Base-by-base conservation (phyloP, 169 alveolate species). In the Cryptosporidium canis region DNA sequence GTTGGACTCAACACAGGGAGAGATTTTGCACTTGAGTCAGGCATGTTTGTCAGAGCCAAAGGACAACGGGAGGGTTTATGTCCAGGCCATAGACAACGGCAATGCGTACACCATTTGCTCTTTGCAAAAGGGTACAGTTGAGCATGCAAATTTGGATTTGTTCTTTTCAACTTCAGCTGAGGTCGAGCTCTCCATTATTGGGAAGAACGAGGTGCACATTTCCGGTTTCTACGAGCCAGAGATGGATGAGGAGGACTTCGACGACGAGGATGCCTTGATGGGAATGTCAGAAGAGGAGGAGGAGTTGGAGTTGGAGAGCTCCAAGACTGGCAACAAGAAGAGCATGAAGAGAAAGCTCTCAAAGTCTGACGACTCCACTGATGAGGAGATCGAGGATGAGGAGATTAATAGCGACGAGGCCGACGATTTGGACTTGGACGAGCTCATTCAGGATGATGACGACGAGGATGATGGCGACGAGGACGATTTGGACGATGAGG, bases 211-310 rank as follows among this genome's bases (percentile, higher is more conserved):
- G 77, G 97, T 95, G 6, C 97, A 95, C 90, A 83, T 95, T 45
- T 92, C 94, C 44, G 98, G 98, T 9, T 95, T 93, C 83, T 95
- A 93, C 85, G 98, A 95, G 83, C 96, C 96, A 9, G 96, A 93
- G 16, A 58, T 92, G 56, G 90, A 83, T 6, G 91, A 71, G 27
- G 91, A 84, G 14, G 90, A 87, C 12, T 90, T 85, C 66, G 91
- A 83, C 4, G 93, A 90, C 14, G 91, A 91, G 4, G 93, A 91
- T n/a, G 93, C 91, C 8, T 70, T 27, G 84, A 91, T 16, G 92
- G 91, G 24, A 85, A 51, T 37, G 77, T 77, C 91, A 12, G 93
- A 91, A 7, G 94, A 91, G 1, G 92, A 84, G 0, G 94, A 85
- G 2, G 91, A 91, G 1, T 77, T 71, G 0, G 90, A 83, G 24